These are phyloP conservation scores for Phytophthora pini DNA, from an alignment of 352 stramenopile genomes.

Conservation along the genomic window DNA sequence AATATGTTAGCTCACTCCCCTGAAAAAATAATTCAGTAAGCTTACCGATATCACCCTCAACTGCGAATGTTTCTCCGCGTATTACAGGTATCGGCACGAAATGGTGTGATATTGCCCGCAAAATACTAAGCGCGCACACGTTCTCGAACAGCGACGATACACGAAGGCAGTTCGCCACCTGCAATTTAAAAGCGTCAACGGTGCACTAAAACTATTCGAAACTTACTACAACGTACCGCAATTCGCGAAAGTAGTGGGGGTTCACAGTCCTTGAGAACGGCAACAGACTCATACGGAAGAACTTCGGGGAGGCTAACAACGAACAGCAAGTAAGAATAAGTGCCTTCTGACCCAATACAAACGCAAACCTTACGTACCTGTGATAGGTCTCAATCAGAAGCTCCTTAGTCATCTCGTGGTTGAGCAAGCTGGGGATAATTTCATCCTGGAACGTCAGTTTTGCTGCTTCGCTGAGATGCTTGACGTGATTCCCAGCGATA, in stretches of 20 bases:
- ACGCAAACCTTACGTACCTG: slow-evolving; percentile 32
- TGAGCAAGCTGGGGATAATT: slow-evolving; percentile 66
- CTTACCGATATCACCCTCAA: slow-evolving; percentile 68
- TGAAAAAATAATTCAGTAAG: neutral
- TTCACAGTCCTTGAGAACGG: slow-evolving; percentile 41
- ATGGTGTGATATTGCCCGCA: slow-evolving; percentile 79
- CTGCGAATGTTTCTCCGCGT: slow-evolving; percentile 63
- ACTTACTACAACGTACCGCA: slow-evolving; percentile 44
- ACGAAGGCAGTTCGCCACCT: slow-evolving; percentile 85
- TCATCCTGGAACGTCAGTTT: slow-evolving; percentile 55
- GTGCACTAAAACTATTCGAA: neutral
- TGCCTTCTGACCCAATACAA: neutral
- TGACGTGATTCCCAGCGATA: slow-evolving; percentile 63
- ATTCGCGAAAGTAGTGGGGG: slow-evolving; percentile 76
- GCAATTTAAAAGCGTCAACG: neutral
- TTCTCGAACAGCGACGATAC: slow-evolving; percentile 84
- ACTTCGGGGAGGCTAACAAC: slow-evolving; percentile 52
- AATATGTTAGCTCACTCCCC: too few species aligned
- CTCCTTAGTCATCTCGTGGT: slow-evolving; percentile 71
- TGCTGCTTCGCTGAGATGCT: slow-evolving; percentile 43
- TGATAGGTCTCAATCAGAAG: slow-evolving; percentile 79
- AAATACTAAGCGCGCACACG: slow-evolving; percentile 79
- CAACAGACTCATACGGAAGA: slow-evolving; percentile 61
- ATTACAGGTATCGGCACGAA: slow-evolving; percentile 68
- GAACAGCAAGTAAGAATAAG: slow-evolving; percentile 14